phyloP scores from a whole-genome alignment of 352 stramenopile genomes.

The Globisporangium spinosum region DNA sequence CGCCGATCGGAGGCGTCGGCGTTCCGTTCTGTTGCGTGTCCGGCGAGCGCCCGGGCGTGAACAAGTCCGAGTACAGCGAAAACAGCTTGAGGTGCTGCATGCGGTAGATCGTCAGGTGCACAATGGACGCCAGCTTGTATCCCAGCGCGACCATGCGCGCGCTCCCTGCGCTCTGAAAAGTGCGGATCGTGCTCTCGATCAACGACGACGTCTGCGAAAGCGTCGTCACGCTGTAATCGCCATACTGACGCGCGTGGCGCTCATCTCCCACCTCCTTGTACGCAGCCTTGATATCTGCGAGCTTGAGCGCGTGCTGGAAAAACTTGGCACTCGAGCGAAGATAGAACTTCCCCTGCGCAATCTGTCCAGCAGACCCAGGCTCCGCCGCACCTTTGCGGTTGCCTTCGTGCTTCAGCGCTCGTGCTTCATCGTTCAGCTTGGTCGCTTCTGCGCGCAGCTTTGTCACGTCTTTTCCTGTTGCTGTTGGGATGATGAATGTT shows the following conservation, averaged over 20 bases:
- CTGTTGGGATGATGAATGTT: conserved; percentile 50
- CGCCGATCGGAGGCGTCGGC: conserved; percentile 59
- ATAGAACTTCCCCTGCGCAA: conserved; percentile 71
- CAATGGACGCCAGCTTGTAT: conserved; percentile 82
- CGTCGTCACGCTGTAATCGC: conserved; percentile 65
- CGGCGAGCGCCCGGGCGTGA: conserved; percentile 69
- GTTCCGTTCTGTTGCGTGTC: conserved; percentile 67
- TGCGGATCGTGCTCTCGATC: conserved; percentile 75
- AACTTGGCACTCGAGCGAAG: conserved; percentile 79
- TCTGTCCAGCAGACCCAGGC: conserved; percentile 34
- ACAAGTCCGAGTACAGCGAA: conserved; percentile 76
- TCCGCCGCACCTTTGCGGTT: conserved; percentile 55
- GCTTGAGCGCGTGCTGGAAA: conserved; percentile 76
- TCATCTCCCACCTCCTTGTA: conserved; percentile 69
- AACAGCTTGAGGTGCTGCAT: conserved; percentile 81
- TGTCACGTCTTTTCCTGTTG: conserved; percentile 37
- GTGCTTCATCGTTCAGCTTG: conserved; percentile 61
- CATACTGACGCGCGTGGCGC: conserved; percentile 53
- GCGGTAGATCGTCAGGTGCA: conserved; percentile 77
- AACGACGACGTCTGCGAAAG: conserved; percentile 72
- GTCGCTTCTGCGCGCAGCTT: conserved; percentile 48
- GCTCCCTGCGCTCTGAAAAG: conserved; percentile 56
- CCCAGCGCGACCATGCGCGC: conserved; percentile 62
- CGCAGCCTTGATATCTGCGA: conserved; percentile 77
- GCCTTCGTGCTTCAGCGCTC: conserved; percentile 79